These are phyloP conservation scores for Ophiostoma angusticollis DNA, from an alignment of 2,329 filamentous ascomycete species.

Conservation along the genomic window DNA sequence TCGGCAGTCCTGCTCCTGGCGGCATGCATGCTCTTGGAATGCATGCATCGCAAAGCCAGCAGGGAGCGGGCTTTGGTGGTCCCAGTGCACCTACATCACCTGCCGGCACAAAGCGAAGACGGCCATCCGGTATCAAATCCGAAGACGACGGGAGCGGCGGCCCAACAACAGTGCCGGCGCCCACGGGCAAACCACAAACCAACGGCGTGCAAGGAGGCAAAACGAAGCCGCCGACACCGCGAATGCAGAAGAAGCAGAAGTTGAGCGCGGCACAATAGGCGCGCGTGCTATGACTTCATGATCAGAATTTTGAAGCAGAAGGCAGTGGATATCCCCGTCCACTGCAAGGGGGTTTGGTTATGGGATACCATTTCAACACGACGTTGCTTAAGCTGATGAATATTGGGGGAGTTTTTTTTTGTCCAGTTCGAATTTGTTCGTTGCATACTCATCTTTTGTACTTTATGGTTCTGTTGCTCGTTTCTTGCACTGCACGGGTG, in stretches of 20 bases:
- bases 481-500: no score
- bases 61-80: conserved; percentile 52
- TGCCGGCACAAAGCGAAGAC: conserved; percentile 44
- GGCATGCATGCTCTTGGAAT: conserved; percentile 53
- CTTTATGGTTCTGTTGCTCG: no score
- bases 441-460: no score
- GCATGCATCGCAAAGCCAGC: conserved; percentile 55
- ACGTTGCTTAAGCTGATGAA: no score
- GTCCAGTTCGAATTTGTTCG: no score
- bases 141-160: conserved; percentile 35
- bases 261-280: conserved; percentile 22
- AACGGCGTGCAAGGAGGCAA: conserved; percentile 39
- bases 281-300: no score
- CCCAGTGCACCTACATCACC: conserved; percentile 56
- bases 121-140: conserved; percentile 43
- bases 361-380: no score
- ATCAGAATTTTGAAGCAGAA: no score
- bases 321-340: no score
- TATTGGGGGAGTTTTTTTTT: no score
- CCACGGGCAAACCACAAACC: conserved; percentile 31
- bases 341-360: no score
- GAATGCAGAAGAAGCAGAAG: conserved; percentile 43
- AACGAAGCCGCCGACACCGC: conserved; percentile 42
- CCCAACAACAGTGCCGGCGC: conserved; percentile 34
- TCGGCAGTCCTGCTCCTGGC: conserved; percentile 46